Evolutionary conservation across 1,139 yeast species (phyloP).

Genomic region (Candida smagusa): DNA sequence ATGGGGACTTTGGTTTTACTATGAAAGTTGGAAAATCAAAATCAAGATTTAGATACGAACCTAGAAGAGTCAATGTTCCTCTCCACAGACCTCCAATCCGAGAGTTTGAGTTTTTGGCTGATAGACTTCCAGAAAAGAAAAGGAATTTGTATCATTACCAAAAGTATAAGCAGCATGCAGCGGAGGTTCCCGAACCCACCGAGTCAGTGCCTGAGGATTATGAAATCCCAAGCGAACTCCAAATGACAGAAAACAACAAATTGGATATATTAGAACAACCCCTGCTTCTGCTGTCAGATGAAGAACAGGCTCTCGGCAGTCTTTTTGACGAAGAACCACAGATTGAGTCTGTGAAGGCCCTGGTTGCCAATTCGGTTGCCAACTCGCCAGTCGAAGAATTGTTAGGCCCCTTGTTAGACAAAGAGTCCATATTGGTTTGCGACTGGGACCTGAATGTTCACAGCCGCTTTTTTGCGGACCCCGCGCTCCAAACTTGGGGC

Average conservation of each 20-base stretch:
- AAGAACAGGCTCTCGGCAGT: slow-evolving; percentile 17
- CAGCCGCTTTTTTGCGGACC: slow-evolving; percentile 48
- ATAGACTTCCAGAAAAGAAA: slow-evolving; percentile 27
- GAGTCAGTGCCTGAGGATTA: no score
- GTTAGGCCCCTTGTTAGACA: not conserved
- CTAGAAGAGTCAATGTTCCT: slow-evolving; percentile 24
- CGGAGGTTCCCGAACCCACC: no score
- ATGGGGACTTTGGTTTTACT: slow-evolving; percentile 50
- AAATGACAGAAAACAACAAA: not conserved
- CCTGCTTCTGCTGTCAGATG: slow-evolving; percentile 9
- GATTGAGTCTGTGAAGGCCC: slow-evolving; percentile 13
- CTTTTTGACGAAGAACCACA: slow-evolving; percentile 23
- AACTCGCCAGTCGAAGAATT: slow-evolving; percentile 21
- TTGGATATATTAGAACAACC: not conserved
- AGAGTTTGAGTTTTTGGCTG: slow-evolving; percentile 26
- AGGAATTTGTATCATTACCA: slow-evolving; percentile 32
- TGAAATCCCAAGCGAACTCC: no score
- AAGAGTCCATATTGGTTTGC: slow-evolving; percentile 52
- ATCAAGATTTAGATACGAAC: slow-evolving; percentile 6
- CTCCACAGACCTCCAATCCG: slow-evolving; percentile 28
- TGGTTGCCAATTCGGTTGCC: slow-evolving; percentile 1
- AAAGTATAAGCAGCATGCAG: slow-evolving; percentile 3
- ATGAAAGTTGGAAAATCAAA: slow-evolving; percentile 28
- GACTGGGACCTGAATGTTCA: slow-evolving; percentile 60
- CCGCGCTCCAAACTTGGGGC: slow-evolving; percentile 49